These are phyloP conservation scores for Mortierella hygrophila DNA, from an alignment of 192 early-diverging fungal genomes.

Conservation along the genomic window DNA sequence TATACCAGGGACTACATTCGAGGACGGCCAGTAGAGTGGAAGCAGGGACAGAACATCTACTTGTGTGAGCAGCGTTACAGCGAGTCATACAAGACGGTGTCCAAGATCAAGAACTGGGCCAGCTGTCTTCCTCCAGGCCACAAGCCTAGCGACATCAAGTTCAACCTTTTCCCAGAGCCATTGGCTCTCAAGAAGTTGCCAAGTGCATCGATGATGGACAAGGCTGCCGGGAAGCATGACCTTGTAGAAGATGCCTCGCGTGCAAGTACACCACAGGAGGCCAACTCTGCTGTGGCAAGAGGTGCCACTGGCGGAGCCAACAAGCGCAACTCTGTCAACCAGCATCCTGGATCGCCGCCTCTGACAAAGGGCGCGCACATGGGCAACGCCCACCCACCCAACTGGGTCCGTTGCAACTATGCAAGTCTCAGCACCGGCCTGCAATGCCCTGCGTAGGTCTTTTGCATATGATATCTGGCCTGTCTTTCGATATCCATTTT, in stretches of 20 bases:
- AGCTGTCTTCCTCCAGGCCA: constrained; percentile 64
- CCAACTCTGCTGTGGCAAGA: background rate
- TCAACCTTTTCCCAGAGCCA: constrained; percentile 48
- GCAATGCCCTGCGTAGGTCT: constrained; percentile 48
- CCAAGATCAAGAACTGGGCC: constrained; percentile 78
- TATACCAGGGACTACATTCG: constrained; percentile 68
- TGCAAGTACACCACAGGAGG: constrained; percentile 37
- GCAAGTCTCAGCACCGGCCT: constrained; percentile 39
- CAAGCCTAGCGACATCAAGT: constrained; percentile 45
- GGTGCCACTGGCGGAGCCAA: background rate
- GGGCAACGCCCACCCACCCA: constrained; percentile 18
- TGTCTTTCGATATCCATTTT: background rate
- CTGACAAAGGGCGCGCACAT: constrained; percentile 17
- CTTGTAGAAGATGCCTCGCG: constrained; percentile 19
- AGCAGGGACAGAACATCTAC: constrained; percentile 67
- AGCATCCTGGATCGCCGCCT: constrained; percentile 35
- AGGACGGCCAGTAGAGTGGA: constrained; percentile 62
- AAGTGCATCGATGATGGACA: constrained; percentile 53
- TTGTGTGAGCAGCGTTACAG: constrained; percentile 76
- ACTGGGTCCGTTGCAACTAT: constrained; percentile 53
- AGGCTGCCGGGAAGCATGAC: constrained; percentile 44
- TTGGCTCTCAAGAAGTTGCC: constrained; percentile 47
- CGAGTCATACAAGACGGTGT: constrained; percentile 63
- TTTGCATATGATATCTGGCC: background rate
- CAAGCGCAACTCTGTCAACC: constrained; percentile 41